phyloP scores from a whole-genome alignment of 2,329 filamentous ascomycete species.

The Arachnopeziza araneosa region DNA sequence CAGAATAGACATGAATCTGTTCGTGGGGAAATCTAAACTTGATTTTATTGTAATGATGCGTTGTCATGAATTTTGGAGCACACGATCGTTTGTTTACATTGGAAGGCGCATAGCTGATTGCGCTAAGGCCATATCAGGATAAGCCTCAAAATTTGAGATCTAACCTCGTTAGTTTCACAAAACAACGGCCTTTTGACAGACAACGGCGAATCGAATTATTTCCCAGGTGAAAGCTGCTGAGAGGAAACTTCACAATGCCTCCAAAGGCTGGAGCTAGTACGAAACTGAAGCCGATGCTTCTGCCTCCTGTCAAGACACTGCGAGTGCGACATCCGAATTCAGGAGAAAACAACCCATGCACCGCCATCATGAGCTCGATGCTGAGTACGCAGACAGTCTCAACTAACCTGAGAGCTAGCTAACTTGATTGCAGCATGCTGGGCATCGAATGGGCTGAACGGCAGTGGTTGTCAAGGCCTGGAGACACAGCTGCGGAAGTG shows the following conservation, averaged over 20 bases:
- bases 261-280: slow-evolving; percentile 24
- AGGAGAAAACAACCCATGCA: slow-evolving; percentile 57
- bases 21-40: neutral
- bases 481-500: slow-evolving; percentile 57
- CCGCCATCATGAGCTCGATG: slow-evolving; percentile 61
- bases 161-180: neutral
- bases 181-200: neutral
- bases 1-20: neutral
- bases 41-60: slow-evolving; percentile 16
- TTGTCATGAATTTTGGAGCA: neutral
- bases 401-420: neutral
- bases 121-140: neutral
- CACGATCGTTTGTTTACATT: slow-evolving; percentile 19
- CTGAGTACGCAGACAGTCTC: slow-evolving; percentile 45
- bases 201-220: neutral
- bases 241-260: slow-evolving; percentile 22
- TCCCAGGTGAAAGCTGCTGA: neutral
- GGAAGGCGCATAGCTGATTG: neutral
- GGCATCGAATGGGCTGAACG: slow-evolving; percentile 70
- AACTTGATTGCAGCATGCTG: slow-evolving; percentile 59
- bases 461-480: slow-evolving; percentile 51
- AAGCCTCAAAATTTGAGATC: neutral
- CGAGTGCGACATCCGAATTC: slow-evolving; percentile 60
- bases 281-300: slow-evolving; percentile 30
- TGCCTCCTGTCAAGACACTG: slow-evolving; percentile 57